Conservation (phyloP, 208 protist species). For the Wallacemonas sp. region DNA sequence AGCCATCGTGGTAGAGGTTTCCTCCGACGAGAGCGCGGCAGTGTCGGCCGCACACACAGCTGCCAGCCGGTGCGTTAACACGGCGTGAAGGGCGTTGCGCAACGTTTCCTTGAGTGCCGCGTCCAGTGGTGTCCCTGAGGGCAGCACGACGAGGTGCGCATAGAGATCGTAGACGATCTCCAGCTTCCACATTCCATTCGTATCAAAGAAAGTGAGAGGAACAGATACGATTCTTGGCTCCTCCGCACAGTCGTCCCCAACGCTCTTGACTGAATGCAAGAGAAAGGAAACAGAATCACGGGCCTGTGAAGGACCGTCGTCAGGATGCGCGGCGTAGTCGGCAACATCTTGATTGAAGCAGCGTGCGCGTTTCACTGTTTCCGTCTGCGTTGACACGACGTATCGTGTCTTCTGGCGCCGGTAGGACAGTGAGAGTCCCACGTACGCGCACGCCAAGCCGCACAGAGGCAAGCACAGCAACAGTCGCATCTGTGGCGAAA, state of each 20-base stretch:
- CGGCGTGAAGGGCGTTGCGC: slow-evolving; percentile 19
- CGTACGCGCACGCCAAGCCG: background rate
- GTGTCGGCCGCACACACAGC: background rate
- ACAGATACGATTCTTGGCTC: background rate
- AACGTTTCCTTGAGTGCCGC: slow-evolving; percentile 16
- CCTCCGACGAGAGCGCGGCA: background rate
- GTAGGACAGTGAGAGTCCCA: background rate
- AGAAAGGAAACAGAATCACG: background rate
- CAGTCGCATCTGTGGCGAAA: background rate
- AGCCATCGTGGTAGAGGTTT: background rate
- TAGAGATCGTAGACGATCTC: slow-evolving; percentile 21
- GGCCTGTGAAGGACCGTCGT: too few relatives aligned
- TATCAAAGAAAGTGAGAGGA: background rate
- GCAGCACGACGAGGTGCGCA: background rate
- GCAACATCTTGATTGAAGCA: background rate
- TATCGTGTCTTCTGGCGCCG: background rate
- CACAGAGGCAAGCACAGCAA: background rate
- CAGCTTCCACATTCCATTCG: background rate
- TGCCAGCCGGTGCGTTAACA: slow-evolving; percentile 13
- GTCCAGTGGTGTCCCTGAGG: background rate
- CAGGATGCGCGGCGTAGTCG: background rate
- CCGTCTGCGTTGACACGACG: background rate
- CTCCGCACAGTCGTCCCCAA: background rate
- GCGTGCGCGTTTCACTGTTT: background rate
- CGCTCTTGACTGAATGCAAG: background rate